Evolutionary conservation across 225 moss, liverwort and hornwort species (phyloP).

Genomic region (Pleurozium schreberi): DNA sequence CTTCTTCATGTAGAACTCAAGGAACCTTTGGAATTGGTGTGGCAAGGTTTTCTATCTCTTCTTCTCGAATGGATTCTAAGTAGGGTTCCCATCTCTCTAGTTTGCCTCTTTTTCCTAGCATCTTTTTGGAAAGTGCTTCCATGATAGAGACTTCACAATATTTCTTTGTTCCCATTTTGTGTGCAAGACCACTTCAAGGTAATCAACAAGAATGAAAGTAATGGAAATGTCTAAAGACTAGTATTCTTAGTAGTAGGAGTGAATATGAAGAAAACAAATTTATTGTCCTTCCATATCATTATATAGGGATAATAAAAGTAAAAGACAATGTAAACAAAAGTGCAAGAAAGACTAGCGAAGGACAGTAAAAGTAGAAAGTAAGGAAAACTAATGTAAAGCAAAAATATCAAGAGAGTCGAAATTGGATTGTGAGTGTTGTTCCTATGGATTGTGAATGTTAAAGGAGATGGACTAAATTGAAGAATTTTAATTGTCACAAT

Average conservation of each 20-base stretch:
- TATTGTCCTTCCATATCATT: neutral
- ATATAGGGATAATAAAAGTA: neutral
- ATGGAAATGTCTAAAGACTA: neutral
- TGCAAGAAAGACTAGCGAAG: neutral
- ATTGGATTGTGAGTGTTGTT: too few species aligned
- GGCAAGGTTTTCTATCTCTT: neutral
- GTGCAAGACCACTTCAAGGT: neutral
- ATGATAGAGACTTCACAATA: neutral
- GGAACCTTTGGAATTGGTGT: too few species aligned
- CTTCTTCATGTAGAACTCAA: neutral
- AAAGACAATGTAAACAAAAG: neutral
- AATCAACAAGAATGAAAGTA: neutral
- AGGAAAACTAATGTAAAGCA: neutral
- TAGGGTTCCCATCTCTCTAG: neutral
- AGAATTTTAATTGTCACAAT: too few species aligned
- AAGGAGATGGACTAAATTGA: too few species aligned
- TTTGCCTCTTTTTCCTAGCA: neutral
- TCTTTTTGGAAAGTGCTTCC: neutral
- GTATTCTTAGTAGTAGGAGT: too few species aligned
- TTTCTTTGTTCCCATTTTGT: neutral
- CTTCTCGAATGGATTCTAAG: neutral
- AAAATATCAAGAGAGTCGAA: neutral
- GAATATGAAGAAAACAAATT: neutral
- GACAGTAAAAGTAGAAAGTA: neutral
- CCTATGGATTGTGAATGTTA: too few species aligned